phyloP scores from a whole-genome alignment of 139 green algal species.

The Auxenochlorella protothecoides region DNA sequence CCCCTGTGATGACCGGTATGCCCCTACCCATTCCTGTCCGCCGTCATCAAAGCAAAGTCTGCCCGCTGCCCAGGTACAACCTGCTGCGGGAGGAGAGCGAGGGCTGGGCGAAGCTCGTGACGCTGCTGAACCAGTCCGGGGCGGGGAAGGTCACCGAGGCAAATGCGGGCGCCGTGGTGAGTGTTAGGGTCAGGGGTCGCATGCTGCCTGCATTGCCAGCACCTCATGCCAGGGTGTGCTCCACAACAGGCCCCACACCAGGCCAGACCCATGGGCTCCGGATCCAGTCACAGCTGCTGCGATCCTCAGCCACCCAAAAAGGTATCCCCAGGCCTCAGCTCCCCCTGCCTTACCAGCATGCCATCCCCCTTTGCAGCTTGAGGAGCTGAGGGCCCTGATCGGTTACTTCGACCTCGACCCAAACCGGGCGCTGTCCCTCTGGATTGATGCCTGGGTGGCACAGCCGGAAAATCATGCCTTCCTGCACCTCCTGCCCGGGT shows the following conservation, averaged over 20 bases:
- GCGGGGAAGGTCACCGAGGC: conserved; percentile 9
- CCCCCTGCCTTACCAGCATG: neutral
- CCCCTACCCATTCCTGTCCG: neutral
- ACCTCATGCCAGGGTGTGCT: neutral
- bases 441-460: conserved; percentile 52
- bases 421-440: conserved; percentile 66
- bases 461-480: conserved; percentile 29
- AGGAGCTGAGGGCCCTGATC: conserved; percentile 61
- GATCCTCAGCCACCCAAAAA: no score
- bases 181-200: neutral
- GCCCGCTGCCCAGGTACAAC: conserved; percentile 60
- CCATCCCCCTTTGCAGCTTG: conserved; percentile 10
- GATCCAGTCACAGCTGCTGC: no score
- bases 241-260: neutral
- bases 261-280: no score
- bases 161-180: conserved; percentile 5
- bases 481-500: conserved; percentile 28
- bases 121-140: conserved; percentile 29
- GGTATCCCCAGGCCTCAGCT: no score
- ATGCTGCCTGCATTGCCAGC: neutral
- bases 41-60: neutral
- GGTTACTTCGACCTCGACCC: conserved; percentile 87
- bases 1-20: no score
- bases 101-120: conserved; percentile 80
- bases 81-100: conserved; percentile 82